Conservation (phyloP, 306 rosid species). For the Fragaria iinumae region DNA sequence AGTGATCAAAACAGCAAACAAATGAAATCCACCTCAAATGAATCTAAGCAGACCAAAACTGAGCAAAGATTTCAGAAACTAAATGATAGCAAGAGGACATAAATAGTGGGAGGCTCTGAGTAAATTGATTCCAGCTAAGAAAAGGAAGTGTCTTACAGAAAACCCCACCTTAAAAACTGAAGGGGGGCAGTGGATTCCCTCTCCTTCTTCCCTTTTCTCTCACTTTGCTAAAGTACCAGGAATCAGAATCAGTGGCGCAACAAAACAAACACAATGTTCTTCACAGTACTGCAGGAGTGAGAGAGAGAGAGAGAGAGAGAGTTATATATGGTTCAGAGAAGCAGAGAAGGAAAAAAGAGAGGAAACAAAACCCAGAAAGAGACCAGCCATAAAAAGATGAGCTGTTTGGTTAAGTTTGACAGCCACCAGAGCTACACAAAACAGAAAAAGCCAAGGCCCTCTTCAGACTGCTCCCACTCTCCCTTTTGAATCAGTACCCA, state of each 20-base stretch:
- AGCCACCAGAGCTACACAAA: slow-evolving; percentile 66
- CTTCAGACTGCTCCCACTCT: slow-evolving; percentile 58
- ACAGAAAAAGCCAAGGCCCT: slow-evolving; percentile 54
- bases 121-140: slow-evolving; percentile 7
- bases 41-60: slow-evolving; percentile 11
- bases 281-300: not conserved
- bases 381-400: slow-evolving; percentile 53
- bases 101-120: not conserved
- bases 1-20: not conserved
- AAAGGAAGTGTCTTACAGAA: not conserved
- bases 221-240: slow-evolving; percentile 22
- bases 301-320: not conserved
- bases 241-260: slow-evolving; percentile 19
- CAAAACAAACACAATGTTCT: slow-evolving; percentile 30
- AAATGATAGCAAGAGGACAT: not conserved
- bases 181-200: not conserved
- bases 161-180: slow-evolving; percentile 18
- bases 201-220: not conserved
- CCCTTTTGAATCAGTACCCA: slow-evolving; percentile 74
- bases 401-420: slow-evolving; percentile 72
- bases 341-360: slow-evolving; percentile 23
- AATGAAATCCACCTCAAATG: slow-evolving; percentile 21
- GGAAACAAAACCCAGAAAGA: slow-evolving; percentile 43
- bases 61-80: not conserved
- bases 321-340: slow-evolving; percentile 27